These are phyloP conservation scores for Pycnococcus provasolii DNA, from an alignment of 139 green algal genomes.

Conservation along the genomic window DNA sequence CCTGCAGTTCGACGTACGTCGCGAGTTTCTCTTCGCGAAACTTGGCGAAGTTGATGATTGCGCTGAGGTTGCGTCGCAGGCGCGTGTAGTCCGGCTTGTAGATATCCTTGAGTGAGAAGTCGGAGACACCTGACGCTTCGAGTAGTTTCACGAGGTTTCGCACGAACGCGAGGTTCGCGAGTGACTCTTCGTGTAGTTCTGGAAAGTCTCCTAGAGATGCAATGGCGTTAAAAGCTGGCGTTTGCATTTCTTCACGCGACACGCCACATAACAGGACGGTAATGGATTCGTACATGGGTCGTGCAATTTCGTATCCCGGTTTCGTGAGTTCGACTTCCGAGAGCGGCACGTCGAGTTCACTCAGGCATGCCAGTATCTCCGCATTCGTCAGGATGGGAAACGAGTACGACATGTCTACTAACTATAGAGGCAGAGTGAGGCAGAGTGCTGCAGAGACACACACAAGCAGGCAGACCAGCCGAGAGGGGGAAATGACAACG, in stretches of 20 bases:
- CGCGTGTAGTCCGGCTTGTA: slow-evolving; percentile 70
- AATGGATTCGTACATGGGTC: slow-evolving; percentile 58
- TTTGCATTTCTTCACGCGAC: slow-evolving; percentile 72
- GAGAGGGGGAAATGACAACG: neutral
- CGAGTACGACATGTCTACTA: slow-evolving; percentile 63
- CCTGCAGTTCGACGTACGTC: slow-evolving; percentile 52
- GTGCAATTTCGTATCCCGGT: slow-evolving; percentile 62
- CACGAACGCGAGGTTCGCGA: slow-evolving; percentile 63
- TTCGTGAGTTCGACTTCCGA: slow-evolving; percentile 57
- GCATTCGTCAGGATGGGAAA: slow-evolving; percentile 61
- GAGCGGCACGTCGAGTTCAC: slow-evolving; percentile 64
- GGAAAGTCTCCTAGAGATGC: slow-evolving; percentile 66
- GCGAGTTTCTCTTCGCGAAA: slow-evolving; percentile 81
- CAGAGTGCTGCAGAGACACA: too few species aligned
- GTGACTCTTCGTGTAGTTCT: slow-evolving; percentile 86
- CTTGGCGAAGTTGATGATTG: slow-evolving; percentile 90
- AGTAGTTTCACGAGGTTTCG: slow-evolving; percentile 55
- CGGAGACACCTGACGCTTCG: slow-evolving; percentile 53
- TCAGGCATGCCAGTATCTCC: slow-evolving; percentile 68
- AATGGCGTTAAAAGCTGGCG: slow-evolving; percentile 71
- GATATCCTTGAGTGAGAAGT: slow-evolving; percentile 79
- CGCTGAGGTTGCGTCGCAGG: slow-evolving; percentile 64
- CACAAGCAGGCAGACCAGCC: too few species aligned
- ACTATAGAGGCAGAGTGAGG: too few species aligned
- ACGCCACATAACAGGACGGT: slow-evolving; percentile 61